Evolutionary conservation across 768 basidiomycete genomes (phyloP).

Genomic region (Russula emetica): DNA sequence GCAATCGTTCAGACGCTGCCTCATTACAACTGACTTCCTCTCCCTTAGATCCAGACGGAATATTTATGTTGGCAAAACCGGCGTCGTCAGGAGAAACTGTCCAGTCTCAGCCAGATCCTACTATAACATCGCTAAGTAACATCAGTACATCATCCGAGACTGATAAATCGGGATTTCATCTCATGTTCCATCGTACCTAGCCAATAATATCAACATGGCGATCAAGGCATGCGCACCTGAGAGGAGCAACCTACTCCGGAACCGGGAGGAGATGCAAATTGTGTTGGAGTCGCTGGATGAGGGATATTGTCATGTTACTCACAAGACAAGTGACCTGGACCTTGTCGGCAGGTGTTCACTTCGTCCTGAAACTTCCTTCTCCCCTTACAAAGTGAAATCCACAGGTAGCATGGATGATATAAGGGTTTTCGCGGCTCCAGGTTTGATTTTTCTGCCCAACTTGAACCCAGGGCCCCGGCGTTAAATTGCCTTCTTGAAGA

Average conservation of each 20-base stretch:
- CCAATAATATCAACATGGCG: conserved; percentile 39
- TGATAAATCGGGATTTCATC: not conserved
- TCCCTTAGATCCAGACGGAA: not conserved
- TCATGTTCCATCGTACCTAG: conserved; percentile 2
- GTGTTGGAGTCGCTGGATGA: conserved; percentile 75
- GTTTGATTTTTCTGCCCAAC: conserved; percentile 4
- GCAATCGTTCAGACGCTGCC: not conserved
- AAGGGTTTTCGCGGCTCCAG: conserved; percentile 9
- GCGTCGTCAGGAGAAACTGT: conserved; percentile 6
- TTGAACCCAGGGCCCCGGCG: not conserved
- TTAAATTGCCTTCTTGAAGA: conserved; percentile 40
- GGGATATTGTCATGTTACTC: conserved; percentile 77
- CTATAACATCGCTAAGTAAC: conserved; percentile 42
- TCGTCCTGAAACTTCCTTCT: not conserved
- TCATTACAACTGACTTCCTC: conserved; percentile 1
- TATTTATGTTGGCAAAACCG: conserved; percentile 13
- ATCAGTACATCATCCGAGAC: conserved; percentile 37
- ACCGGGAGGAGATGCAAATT: conserved; percentile 61
- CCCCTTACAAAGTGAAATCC: not conserved
- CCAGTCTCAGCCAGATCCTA: conserved; percentile 18
- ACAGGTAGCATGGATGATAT: conserved; percentile 13
- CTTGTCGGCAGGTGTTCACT: conserved; percentile 47
- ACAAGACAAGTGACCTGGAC: conserved; percentile 54
- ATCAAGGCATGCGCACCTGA: conserved; percentile 70
- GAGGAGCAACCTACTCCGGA: conserved; percentile 54